phyloP scores from a whole-genome alignment of 2,329 filamentous ascomycete genomes.

The Alternaria sp. region DNA sequence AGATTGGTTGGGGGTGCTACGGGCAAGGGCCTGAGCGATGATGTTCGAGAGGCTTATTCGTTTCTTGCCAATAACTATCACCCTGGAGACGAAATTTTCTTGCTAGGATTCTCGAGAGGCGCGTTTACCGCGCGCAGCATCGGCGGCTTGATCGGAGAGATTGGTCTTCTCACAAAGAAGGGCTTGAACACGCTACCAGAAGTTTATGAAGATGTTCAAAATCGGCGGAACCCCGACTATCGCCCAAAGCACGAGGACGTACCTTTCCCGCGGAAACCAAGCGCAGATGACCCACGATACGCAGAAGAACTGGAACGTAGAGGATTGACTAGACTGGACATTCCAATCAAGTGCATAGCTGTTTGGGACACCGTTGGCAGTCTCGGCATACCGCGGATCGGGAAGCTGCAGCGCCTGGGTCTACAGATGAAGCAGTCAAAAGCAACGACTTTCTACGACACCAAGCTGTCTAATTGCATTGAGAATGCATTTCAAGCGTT shows the following conservation, averaged over 20 bases:
- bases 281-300: slow-evolving; percentile 52
- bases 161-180: slow-evolving; percentile 58
- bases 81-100: slow-evolving; percentile 57
- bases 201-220: slow-evolving; percentile 55
- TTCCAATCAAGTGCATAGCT: slow-evolving; percentile 53
- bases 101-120: slow-evolving; percentile 56
- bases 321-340: slow-evolving; percentile 42
- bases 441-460: slow-evolving; percentile 58
- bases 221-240: slow-evolving; percentile 53
- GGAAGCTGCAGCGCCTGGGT: slow-evolving; percentile 45
- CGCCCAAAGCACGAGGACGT: slow-evolving; percentile 53
- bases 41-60: slow-evolving; percentile 57
- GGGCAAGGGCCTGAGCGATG: slow-evolving; percentile 55
- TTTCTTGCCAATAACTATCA: slow-evolving; percentile 62
- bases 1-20: slow-evolving; percentile 50
- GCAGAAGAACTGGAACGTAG: slow-evolving; percentile 49
- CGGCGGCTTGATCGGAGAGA: slow-evolving; percentile 51
- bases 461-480: slow-evolving; percentile 50
- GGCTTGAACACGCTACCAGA: slow-evolving; percentile 55
- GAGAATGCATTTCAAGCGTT: slow-evolving; percentile 64
- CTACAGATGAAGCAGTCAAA: slow-evolving; percentile 44
- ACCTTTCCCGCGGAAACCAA: slow-evolving; percentile 56
- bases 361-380: slow-evolving; percentile 59
- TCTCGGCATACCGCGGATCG: slow-evolving; percentile 56
- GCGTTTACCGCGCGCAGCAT: slow-evolving; percentile 55